These are phyloP conservation scores for Dendryphion nanum DNA, from an alignment of 2,329 filamentous ascomycete species.

Conservation along the genomic window DNA sequence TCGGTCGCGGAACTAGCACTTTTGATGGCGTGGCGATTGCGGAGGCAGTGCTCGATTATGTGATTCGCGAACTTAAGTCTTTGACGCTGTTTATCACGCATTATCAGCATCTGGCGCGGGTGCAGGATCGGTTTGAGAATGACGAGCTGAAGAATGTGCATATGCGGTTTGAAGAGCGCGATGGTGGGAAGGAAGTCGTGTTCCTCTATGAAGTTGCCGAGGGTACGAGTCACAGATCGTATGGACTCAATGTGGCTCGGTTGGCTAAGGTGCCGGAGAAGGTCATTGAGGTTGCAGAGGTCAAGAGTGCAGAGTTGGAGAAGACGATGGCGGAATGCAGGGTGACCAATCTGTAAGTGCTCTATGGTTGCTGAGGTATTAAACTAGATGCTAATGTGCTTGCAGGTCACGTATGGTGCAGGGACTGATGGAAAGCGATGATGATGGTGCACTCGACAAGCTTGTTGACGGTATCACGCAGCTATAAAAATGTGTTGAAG, in stretches of 20 bases:
- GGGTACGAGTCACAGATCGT: conserved; percentile 89
- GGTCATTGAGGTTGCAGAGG: conserved; percentile 75
- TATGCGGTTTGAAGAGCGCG: conserved; percentile 71
- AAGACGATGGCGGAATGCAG: conserved; percentile 48
- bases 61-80: conserved; percentile 71
- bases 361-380: conserved; percentile 1
- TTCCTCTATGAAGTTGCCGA: conserved; percentile 92
- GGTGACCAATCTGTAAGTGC: conserved; percentile 35
- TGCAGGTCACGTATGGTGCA: conserved; percentile 18
- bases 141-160: conserved; percentile 81
- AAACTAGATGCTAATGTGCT: conserved; percentile 3
- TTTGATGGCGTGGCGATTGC: conserved; percentile 97
- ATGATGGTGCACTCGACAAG: conserved; percentile 34
- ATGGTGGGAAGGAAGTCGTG: conserved; percentile 71
- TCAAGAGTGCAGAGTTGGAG: conserved; percentile 79
- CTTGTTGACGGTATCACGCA: conserved; percentile 46
- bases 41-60: conserved; percentile 81
- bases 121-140: conserved; percentile 66
- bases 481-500: conserved; percentile 33
- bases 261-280: conserved; percentile 76
- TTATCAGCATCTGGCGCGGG: conserved; percentile 81
- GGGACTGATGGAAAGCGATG: conserved; percentile 20
- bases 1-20: conserved; percentile 89
- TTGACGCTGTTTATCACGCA: conserved; percentile 96
- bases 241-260: conserved; percentile 89